Evolutionary conservation across 495 filamentous ascomycete species (phyloP), one percentile per base, ranked within the genome.

Genomic region (Apiosordaria backusii): DNA sequence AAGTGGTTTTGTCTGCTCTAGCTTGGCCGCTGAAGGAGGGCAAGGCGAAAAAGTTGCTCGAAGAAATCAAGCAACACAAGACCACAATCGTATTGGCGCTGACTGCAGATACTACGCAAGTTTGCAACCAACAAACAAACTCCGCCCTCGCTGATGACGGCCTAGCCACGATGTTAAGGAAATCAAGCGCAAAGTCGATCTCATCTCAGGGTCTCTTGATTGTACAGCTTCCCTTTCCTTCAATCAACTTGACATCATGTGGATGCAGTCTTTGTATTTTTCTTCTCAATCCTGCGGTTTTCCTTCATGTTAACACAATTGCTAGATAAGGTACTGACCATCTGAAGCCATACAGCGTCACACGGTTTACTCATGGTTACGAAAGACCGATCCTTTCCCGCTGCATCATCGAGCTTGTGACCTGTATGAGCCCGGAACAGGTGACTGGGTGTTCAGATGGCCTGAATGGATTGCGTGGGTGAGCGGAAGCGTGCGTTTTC

Each of bases 391-490:
- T 19, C 66, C 70, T 3, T 64, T 59, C 9, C 13, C 40, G 0
- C n/a, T 71, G 0, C 75, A 78, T 27, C 52, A 76, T n/a, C 16
- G 23, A 24, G 24, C 71, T 10, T 29, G 40, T 4, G 16, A 60
- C 0, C 50, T 55, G 3, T 75, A 76, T 61, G 75, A 77, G 29
- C 23, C 59, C 3, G 68, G 62, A 0, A 78, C 75, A 0, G 70
- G 72, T 0, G 61, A 71, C 16, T 78, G 74, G 76, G 62, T 78
- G 5, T 52, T 71, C 5, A 74, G 71, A 0, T 63, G 58, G 4
- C 52, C 62, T 3, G 71, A 75, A 18, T 76, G 74, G 75, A 50
- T 45, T 0, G 53, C 53, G 50, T 78, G 76, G 76, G 23, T 76
- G 13, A 53, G 60, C 26, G 61, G n/a, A 0, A 24, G 65, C 25